Evolutionary conservation across 2,329 filamentous ascomycete genomes (phyloP).

Genomic region (Didymella glomerata): DNA sequence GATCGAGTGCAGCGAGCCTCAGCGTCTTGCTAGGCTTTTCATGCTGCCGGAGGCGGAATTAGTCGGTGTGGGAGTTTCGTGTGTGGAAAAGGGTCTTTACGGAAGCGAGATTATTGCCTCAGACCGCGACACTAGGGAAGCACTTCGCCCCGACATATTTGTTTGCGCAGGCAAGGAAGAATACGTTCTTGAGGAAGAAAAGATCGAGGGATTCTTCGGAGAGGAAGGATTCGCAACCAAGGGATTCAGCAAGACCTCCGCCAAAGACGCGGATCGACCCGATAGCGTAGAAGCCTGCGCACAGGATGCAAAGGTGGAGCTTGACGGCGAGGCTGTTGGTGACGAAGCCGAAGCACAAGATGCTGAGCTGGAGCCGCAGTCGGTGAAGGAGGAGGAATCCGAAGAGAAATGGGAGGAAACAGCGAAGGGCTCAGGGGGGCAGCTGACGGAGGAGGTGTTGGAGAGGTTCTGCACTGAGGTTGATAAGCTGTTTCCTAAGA

Average conservation of each 20-base stretch:
- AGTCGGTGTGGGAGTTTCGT: conserved; percentile 23
- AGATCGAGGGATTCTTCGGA: background rate
- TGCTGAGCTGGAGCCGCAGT: conserved; percentile 9
- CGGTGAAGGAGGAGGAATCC: background rate
- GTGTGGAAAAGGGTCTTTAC: conserved; percentile 24
- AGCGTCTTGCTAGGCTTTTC: conserved; percentile 24
- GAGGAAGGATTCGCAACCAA: background rate
- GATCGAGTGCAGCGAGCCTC: conserved; percentile 20
- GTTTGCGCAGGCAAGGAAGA: conserved; percentile 12
- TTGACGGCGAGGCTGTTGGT: background rate
- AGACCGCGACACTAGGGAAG: conserved; percentile 21
- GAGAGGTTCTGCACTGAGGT: background rate
- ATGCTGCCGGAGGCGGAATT: conserved; percentile 27
- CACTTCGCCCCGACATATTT: conserved; percentile 14
- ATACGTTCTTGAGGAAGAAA: background rate
- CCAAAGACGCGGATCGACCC: background rate
- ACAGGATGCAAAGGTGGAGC: conserved; percentile 6
- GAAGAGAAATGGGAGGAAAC: background rate
- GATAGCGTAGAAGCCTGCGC: background rate
- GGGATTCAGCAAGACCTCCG: background rate
- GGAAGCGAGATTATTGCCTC: conserved; percentile 19
- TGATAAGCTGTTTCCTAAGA: conserved; percentile 1
- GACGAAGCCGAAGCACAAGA: conserved; percentile 2
- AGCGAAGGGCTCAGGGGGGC: conserved; percentile 3
- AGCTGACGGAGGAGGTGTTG: conserved; percentile 22